Evolutionary conservation across 2,329 filamentous ascomycete genomes (phyloP).

Genomic region (Pseudocercospora macadamiae): DNA sequence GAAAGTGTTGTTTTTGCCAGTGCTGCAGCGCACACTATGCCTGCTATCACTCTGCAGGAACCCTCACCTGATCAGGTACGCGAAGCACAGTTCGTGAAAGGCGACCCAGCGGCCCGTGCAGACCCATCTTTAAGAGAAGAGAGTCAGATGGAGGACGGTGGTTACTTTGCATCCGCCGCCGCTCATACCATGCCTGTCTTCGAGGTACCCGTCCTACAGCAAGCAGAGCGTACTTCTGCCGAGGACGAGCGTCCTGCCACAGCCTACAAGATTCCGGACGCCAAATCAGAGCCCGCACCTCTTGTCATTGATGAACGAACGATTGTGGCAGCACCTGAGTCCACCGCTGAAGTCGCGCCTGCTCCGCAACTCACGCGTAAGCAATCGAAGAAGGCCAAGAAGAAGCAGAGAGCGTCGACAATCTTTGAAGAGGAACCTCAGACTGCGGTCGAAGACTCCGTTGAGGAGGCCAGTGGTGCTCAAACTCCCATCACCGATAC

Average conservation of each 20-base stretch:
- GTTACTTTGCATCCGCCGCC: conserved; percentile 21
- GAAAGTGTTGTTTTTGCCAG: conserved; percentile 15
- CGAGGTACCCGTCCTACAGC: conserved; percentile 6
- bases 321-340: conserved; percentile 13
- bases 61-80: not conserved
- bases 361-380: conserved; percentile 29
- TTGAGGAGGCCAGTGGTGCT: not conserved
- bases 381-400: conserved; percentile 35
- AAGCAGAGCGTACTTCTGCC: not conserved
- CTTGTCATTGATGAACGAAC: conserved; percentile 24
- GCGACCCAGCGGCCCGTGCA: not conserved
- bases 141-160: conserved; percentile 5
- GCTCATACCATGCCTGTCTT: conserved; percentile 23
- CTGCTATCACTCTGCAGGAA: conserved; percentile 7
- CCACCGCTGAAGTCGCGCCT: conserved; percentile 8
- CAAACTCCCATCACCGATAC: not conserved
- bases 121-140: not conserved
- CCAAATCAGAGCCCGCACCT: conserved; percentile 22
- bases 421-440: conserved; percentile 22
- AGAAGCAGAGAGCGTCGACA: conserved; percentile 25
- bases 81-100: not conserved
- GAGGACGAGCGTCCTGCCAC: conserved; percentile 15
- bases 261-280: conserved; percentile 19
- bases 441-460: conserved; percentile 1
- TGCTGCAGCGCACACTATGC: conserved; percentile 24